phyloP scores from a whole-genome alignment of 2,329 filamentous ascomycete species.

The Dryadomyces sulphureus region DNA sequence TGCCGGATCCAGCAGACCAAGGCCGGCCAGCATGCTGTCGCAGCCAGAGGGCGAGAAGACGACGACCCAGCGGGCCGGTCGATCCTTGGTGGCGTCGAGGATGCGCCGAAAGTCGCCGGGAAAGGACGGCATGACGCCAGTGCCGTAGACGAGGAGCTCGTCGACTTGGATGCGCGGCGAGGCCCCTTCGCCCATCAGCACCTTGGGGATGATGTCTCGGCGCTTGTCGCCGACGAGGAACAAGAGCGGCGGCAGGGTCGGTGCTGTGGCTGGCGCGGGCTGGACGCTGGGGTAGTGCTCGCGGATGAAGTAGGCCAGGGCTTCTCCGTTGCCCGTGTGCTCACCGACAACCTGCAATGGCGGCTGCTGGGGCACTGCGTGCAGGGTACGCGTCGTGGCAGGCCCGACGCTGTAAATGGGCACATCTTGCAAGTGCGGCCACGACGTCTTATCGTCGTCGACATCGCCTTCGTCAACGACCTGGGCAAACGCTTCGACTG shows the following conservation, averaged over 20 bases:
- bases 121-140: conserved; percentile 69
- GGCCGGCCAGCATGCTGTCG: conserved; percentile 39
- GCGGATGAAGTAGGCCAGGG: conserved; percentile 63
- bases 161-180: conserved; percentile 46
- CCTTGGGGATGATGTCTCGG: conserved; percentile 78
- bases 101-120: conserved; percentile 43
- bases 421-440: conserved; percentile 41
- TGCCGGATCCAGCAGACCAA: conserved; percentile 34
- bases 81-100: conserved; percentile 28
- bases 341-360: conserved; percentile 55
- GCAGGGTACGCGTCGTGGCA: conserved; percentile 62
- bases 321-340: conserved; percentile 74
- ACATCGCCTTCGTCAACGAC: conserved; percentile 35
- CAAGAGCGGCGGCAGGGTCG: conserved; percentile 53
- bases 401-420: conserved; percentile 67
- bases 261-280: conserved; percentile 24
- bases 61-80: conserved; percentile 50
- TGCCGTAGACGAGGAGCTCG: conserved; percentile 78
- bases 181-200: conserved; percentile 39
- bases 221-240: conserved; percentile 87
- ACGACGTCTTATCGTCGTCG: conserved; percentile 14
- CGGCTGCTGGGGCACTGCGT: conserved; percentile 33
- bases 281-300: conserved; percentile 45
- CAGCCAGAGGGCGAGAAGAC: conserved; percentile 57
- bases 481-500: conserved; percentile 61